Base-by-base conservation (phyloP, 257 asterid genomes). In the Salvia rosmarinus region DNA sequence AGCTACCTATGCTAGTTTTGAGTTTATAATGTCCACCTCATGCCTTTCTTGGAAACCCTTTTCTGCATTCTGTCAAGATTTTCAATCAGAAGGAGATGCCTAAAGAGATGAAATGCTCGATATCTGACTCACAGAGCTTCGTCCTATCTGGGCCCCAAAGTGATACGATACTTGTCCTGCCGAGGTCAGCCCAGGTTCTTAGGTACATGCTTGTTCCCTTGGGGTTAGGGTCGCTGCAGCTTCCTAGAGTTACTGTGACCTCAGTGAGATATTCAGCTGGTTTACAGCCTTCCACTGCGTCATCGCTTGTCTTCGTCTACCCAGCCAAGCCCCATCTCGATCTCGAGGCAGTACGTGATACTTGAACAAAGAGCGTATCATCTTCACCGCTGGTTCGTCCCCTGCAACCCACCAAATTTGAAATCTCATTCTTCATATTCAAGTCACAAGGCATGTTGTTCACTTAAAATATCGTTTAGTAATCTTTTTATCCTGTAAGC, bases 61-160 rank as follows among this genome's bases (percentile, higher is more conserved):
- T 95, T 30, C 58, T 77, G n/a, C 89, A 66, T 77, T 78, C 84
- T 19, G 76, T 89, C 43, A 84, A 75, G 76, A 81, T 95, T 71
- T 77, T 70, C 0, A 95, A 95, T 52, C 86, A 77, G 78, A 91
- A 96, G 3, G 89, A 80, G 82, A 67, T 85, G 73, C 88, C 89
- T 63, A 96, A 91, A 82, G 99, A 95, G 90, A 85, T 95, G n/a
- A 89, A 85, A 63, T 89, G 82, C 82, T 83, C 97, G 1, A 70
- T 91, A n/a, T 85, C 86, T 1, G 99, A 95, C 83, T 89, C 98
- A 0, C 96, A 82, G 39, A 85, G 88, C 81, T 91, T 95, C 25
- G 91, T 95, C 59, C 77, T 82, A 67, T 83, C 92, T 2, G 99
- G 99, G 61, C 86, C 95, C 77, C 96, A 91, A 81, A 85, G 85